Evolutionary conservation across 2,329 filamentous ascomycete genomes (phyloP), one percentile per base, ranked within the genome.

Genomic region (Paramyrothecium sp.): DNA sequence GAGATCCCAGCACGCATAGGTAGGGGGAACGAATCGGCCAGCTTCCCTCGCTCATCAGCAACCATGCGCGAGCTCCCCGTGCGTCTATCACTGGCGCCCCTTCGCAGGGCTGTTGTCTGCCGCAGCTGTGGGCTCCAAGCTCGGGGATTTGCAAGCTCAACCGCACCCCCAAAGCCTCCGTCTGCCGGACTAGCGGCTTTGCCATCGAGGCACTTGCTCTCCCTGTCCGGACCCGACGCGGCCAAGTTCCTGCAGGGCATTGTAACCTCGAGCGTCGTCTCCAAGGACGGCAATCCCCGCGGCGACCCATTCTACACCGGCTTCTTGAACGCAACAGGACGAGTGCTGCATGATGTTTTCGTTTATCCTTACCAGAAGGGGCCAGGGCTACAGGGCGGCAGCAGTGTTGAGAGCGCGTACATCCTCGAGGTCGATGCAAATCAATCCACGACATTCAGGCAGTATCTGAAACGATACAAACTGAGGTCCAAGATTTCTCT

Each of bases 291-390:
- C 59, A 59, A 67, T 38, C 65, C 75, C 2, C 72, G 73, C 22
- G 67, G 64, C 3, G 74, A 77, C 1, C 88, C 86, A 3, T 87
- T 89, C 71, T 98, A 96, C 74, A 82, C 89, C 7, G 91, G 88
- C 0, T 97, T 99, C 67, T 80, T 99, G 47, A 96, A 90, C 63
- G 91, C 94, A 8, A 85, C 86, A 59, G 95, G 95, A 47, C 85
- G 93, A 57, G 83, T 99, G 11, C 78, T 97, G 48, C 85, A 94
- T 76, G 95, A 99, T 75, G 89, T 92, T 54, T 96, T 98, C 73
- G 81, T 99, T 51, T 97, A 97, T 78, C 89, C 87, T 0, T 76
- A 84, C 61, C 67, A 74, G 50, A 65, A 62, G 54, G 67, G 58
- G 51, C 63, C 63, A 7, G 66, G 64, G 13, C 55, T 63, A 17